Conservation (phyloP, 331 rosid genomes). For the Cydonia oblonga region DNA sequence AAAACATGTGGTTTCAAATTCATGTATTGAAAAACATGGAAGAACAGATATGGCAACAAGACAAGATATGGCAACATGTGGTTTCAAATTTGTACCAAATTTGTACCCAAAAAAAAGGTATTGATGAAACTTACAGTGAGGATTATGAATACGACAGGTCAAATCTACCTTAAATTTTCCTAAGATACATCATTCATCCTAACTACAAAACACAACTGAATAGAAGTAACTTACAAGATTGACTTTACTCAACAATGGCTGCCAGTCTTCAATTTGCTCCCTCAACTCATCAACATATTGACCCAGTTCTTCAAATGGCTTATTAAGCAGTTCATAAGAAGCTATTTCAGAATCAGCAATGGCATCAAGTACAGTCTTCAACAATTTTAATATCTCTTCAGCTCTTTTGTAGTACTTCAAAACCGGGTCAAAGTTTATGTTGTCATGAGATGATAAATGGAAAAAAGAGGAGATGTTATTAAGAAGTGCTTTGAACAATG, state of each 20-base stretch:
- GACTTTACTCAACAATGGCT: slow-evolving; percentile 78
- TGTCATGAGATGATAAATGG: slow-evolving; percentile 49
- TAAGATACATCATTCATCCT: background rate
- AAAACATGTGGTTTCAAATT: background rate
- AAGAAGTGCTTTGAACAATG: slow-evolving; percentile 54
- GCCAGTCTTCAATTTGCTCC: slow-evolving; percentile 69
- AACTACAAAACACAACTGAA: slow-evolving; percentile 4
- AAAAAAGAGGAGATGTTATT: slow-evolving; percentile 63
- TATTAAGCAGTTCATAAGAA: slow-evolving; percentile 50
- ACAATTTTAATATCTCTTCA: slow-evolving; percentile 64
- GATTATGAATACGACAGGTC: slow-evolving; percentile 10
- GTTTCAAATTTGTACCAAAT: too few species aligned
- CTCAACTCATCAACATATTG: slow-evolving; percentile 56
- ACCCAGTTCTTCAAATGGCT: slow-evolving; percentile 55
- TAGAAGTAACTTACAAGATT: slow-evolving; percentile 67
- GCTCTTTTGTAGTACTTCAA: slow-evolving; percentile 58
- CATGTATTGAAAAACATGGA: background rate
- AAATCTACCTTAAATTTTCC: slow-evolving; percentile 6
- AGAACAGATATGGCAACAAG: background rate
- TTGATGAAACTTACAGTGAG: background rate
- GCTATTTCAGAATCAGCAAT: slow-evolving; percentile 54
- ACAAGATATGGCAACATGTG: too few species aligned
- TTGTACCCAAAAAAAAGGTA: background rate
- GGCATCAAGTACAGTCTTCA: slow-evolving; percentile 69
- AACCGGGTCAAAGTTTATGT: slow-evolving; percentile 49